Percentiles rank a stretch among this genome's conserved stretches.
Evolutionary conservation across 495 filamentous ascomycete species (phyloP).

Genomic region (Hypoxylon rickii): DNA sequence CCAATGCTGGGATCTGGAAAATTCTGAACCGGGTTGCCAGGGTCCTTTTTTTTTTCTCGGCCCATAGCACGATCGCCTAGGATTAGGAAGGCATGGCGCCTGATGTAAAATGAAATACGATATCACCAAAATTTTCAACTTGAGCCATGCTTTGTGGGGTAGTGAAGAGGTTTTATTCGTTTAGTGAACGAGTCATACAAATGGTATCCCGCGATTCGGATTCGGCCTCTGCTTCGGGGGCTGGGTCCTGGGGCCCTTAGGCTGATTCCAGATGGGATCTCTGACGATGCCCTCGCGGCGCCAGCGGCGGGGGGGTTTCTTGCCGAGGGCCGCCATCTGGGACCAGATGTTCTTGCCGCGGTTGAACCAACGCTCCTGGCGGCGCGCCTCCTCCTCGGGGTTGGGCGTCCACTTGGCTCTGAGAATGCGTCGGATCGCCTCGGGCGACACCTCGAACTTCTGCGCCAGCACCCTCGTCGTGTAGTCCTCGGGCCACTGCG

Average conservation of each 20-base stretch:
- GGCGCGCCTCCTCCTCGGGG: constrained; percentile 61
- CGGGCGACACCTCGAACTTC: constrained; percentile 82
- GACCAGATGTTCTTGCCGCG: constrained; percentile 79
- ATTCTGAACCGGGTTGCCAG: too few species aligned
- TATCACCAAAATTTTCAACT: too few species aligned
- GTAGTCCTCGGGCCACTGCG: constrained; percentile 73
- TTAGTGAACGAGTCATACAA: too few species aligned
- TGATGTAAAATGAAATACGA: too few species aligned
- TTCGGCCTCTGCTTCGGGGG: constrained; percentile 4
- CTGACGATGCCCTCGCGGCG: constrained; percentile 66
- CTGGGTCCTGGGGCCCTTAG: constrained; percentile 27
- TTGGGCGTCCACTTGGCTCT: constrained; percentile 80
- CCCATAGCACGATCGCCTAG: too few species aligned
- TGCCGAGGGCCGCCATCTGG: constrained; percentile 68
- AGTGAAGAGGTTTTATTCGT: too few species aligned
- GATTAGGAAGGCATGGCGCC: too few species aligned
- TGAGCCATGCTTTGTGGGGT: too few species aligned
- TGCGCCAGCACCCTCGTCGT: constrained; percentile 73
- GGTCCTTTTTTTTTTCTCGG: too few species aligned
- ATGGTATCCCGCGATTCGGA: neutral
- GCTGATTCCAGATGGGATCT: constrained; percentile 43
- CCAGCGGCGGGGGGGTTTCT: constrained; percentile 71
- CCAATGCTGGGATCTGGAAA: too few species aligned
- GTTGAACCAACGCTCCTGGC: constrained; percentile 74
- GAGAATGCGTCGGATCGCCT: constrained; percentile 84